Base-by-base conservation (phyloP, 2,329 filamentous ascomycete species). In the Fonsecaea nubica region DNA sequence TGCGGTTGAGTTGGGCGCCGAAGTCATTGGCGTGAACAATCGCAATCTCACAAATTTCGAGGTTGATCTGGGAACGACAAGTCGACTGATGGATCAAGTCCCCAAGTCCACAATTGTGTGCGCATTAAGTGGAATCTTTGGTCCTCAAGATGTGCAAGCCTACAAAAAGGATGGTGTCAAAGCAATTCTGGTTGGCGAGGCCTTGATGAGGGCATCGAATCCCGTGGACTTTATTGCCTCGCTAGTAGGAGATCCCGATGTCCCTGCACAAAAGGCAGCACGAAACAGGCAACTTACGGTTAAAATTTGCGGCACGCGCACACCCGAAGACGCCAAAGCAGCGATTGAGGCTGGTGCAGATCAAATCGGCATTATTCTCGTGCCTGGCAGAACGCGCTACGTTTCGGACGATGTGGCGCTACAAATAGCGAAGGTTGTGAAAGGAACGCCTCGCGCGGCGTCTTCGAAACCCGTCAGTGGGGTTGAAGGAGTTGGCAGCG, bases 1-100 rank as follows among this genome's bases (percentile, higher is more conserved):
- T 64, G 95, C 96, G 7, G 88, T 97, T 54, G 87, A 91, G 64
- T 85, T 99, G 25, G 95, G 94, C 10, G 87, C 95, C 25, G 90
- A 93, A 79, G 94, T 92, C 42, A 96, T 99, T 74, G 95, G 95
- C 32, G 95, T 99, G 73, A 99, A 99, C 81, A 99, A 99, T 81
- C 89, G 95, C 63, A 96, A 99, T 75, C 84, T 99, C 12, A 94
- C 94, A 72, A 98, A 90, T 74, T 99, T 99, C 74, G 93, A 98
- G 76, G 95, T 99, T 21, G 96, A 99, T 77, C 86, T 99, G 69
- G 89, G 91, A 68, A 99, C 94, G 0, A 97, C 94, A 1, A 93
- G 91, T 75, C 89, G 94, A 30, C 82, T 99, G 57, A 92, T 96
- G 79, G 90, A 89, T 74, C 90, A 94, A 81, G 93, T 97, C 2